phyloP scores from a whole-genome alignment of 352 stramenopile species.

The Blastocystis sp. region DNA sequence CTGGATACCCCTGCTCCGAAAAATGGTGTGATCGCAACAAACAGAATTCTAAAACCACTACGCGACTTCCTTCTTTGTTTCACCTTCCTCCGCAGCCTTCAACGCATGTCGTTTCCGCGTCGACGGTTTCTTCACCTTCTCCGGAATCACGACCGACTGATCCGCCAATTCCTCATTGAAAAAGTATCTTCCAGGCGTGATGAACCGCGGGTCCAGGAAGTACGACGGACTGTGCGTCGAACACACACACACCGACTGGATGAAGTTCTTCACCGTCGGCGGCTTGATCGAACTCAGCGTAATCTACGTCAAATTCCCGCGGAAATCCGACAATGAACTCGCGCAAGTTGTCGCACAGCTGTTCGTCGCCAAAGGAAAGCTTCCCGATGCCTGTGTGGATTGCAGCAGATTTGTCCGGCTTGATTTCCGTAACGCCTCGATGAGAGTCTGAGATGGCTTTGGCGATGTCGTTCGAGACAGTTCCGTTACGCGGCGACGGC shows the following conservation, averaged over 20 bases:
- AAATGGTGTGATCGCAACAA: background rate
- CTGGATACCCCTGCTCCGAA: no score
- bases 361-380: slow-evolving; percentile 31
- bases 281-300: slow-evolving; percentile 46
- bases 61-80: background rate
- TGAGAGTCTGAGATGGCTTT: background rate
- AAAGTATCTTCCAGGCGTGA: slow-evolving; percentile 46
- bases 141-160: background rate
- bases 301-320: slow-evolving; percentile 8
- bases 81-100: background rate
- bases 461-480: background rate
- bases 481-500: slow-evolving; percentile 11
- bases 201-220: slow-evolving; percentile 14
- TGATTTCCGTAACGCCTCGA: slow-evolving; percentile 33
- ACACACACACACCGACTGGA: slow-evolving; percentile 33
- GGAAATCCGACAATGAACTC: slow-evolving; percentile 14
- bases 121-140: slow-evolving; percentile 4
- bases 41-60: slow-evolving; percentile 11
- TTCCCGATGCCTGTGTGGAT: slow-evolving; percentile 21
- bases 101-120: slow-evolving; percentile 24
- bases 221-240: slow-evolving; percentile 31
- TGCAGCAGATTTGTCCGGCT: slow-evolving; percentile 35
- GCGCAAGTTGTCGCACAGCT: slow-evolving; percentile 30
- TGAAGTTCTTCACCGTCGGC: slow-evolving; percentile 51
- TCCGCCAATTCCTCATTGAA: slow-evolving; percentile 46